These are phyloP conservation scores for Cadophora luteo-olivacea DNA, from an alignment of 2,329 filamentous ascomycete species.

Conservation along the genomic window DNA sequence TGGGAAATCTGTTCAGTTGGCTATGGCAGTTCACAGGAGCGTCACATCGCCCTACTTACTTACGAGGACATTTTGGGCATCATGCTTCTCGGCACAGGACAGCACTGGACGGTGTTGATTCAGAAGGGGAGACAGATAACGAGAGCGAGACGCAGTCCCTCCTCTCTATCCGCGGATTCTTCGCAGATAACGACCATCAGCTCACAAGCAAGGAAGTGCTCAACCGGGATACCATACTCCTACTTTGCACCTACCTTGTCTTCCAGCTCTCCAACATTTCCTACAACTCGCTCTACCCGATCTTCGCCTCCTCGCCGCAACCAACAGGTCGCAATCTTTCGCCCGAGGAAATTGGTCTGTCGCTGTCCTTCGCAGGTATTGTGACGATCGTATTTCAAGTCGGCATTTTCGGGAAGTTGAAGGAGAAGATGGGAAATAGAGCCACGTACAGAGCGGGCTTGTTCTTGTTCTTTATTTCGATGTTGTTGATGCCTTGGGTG, in stretches of 20 bases:
- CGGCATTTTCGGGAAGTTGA: constrained; percentile 79
- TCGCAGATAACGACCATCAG: constrained; percentile 53
- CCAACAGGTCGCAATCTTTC: constrained; percentile 80
- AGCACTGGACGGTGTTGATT: constrained; percentile 46
- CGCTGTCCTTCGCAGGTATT: constrained; percentile 81
- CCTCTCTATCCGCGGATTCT: constrained; percentile 45
- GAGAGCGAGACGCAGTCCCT: constrained; percentile 40
- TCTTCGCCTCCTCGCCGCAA: constrained; percentile 78
- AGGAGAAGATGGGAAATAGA: constrained; percentile 82
- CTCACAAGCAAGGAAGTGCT: constrained; percentile 66
- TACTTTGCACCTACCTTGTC: constrained; percentile 86
- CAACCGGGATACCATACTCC: constrained; percentile 80
- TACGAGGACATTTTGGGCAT: constrained; percentile 47
- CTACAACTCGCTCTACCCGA: constrained; percentile 93
- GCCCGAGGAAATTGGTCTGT: constrained; percentile 83
- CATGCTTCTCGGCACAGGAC: constrained; percentile 36
- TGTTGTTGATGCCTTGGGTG: constrained; percentile 88
- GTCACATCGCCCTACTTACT: constrained; percentile 63
- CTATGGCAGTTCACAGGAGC: constrained; percentile 71
- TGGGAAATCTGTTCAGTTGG: constrained; percentile 68
- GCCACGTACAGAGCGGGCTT: constrained; percentile 82
- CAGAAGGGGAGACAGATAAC: constrained; percentile 44
- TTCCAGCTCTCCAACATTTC: constrained; percentile 95
- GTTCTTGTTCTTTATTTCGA: constrained; percentile 80
- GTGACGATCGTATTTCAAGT: constrained; percentile 92